phyloP scores from a whole-genome alignment of 1,284 basidiomycete genomes.

The Rugiboletus extremiorientalis region DNA sequence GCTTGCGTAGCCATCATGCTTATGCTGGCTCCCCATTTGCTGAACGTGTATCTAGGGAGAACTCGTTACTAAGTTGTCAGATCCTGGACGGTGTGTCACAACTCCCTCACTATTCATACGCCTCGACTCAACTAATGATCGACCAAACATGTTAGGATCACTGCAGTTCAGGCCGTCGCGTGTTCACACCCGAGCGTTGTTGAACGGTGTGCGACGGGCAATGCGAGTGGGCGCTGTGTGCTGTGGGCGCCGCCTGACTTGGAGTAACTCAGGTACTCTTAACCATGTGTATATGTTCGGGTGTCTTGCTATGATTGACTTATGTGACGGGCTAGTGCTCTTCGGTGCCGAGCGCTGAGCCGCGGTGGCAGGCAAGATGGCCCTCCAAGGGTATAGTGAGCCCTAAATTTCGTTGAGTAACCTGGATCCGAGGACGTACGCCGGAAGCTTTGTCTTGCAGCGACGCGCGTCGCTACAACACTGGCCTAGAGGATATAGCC shows the following conservation, averaged over 20 bases:
- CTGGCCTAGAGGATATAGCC: no score
- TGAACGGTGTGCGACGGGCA: constrained; percentile 72
- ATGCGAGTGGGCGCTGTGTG: constrained; percentile 73
- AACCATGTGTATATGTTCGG: no score
- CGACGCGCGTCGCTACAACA: no score
- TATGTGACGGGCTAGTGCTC: no score
- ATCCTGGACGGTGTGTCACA: constrained; percentile 51
- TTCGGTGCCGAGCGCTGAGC: no score
- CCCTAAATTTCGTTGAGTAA: no score
- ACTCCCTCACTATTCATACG: not conserved
- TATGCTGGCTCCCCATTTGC: not conserved
- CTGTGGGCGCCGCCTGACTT: constrained; percentile 63
- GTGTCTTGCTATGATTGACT: no score
- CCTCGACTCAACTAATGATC: not conserved
- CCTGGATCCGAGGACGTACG: no score
- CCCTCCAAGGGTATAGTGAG: no score
- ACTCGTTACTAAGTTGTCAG: constrained; percentile 58
- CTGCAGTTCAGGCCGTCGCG: constrained; percentile 81
- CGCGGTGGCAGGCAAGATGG: no score
- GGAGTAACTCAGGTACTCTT: constrained; percentile 1
- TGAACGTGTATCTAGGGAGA: constrained; percentile 50
- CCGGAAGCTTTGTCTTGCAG: no score
- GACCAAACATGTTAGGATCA: constrained; percentile 49
- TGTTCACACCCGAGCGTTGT: constrained; percentile 76
- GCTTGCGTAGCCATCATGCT: not conserved